phyloP scores from a whole-genome alignment of 345 rosid species.

The Gynandropsis gynandra region DNA sequence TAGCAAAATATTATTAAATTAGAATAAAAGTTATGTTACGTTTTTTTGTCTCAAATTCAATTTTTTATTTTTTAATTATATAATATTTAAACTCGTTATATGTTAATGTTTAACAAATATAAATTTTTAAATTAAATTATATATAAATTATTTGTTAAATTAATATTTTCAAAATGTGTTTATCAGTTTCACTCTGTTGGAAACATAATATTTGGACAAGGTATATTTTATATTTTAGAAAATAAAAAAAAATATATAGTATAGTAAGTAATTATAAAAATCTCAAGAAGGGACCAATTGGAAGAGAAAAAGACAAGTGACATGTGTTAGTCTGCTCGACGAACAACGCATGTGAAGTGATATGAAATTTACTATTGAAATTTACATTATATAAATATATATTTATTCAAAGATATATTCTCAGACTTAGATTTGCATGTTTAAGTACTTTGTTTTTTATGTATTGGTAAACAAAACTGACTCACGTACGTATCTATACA shows the following conservation, averaged over 20 bases:
- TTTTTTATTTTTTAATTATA: too few species aligned
- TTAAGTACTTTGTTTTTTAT: neutral
- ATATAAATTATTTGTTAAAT: neutral
- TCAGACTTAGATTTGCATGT: too few species aligned
- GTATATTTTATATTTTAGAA: too few species aligned
- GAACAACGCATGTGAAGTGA: constrained; percentile 19
- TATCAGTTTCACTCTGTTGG: too few species aligned
- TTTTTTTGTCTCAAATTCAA: too few species aligned
- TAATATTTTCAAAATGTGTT: neutral
- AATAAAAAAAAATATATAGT: too few species aligned
- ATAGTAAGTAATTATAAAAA: too few species aligned
- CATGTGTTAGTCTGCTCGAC: neutral
- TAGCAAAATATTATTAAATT: too few species aligned
- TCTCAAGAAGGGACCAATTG: neutral
- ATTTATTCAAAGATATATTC: neutral
- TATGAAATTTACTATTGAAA: neutral
- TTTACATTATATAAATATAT: neutral
- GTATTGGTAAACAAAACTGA: constrained; percentile 6
- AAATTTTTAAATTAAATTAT: constrained; percentile 6
- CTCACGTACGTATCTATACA: constrained; percentile 22
- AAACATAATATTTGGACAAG: too few species aligned
- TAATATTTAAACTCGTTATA: too few species aligned
- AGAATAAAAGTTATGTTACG: too few species aligned
- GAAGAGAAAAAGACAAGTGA: constrained; percentile 9
- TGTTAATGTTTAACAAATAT: too few species aligned